Base-by-base conservation (phyloP, 768 basidiomycete species). In the Tylopilus rubrobrunneus region DNA sequence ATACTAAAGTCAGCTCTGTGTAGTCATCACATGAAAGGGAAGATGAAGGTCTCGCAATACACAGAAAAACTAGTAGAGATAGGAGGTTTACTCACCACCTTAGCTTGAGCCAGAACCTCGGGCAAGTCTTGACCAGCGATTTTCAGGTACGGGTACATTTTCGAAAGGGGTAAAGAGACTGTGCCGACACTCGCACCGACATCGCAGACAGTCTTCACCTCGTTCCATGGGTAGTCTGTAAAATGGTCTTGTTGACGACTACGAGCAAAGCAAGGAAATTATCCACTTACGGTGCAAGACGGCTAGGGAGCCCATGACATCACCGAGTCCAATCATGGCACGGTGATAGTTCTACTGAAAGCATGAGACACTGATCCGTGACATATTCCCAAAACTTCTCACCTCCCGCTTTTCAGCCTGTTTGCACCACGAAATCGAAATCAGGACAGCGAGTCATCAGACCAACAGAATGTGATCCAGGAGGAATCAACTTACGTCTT, bases 171-270 rank as follows among this genome's bases (percentile, higher is more conserved):
- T 1, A 62, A 31, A 40, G 70, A 68, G n/a, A 70, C 51, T 1
- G 63, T 59, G 6, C 69, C 69, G 5, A 65, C 27, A n/a, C 69
- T 63, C 8, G 68, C 61, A 5, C 69, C 69, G 21, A 70, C 54
- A 45, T 70, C 69, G 11, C 65, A 64, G 33, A 72, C 53, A 9
- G 62, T 61, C 29, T 60, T 52, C 25, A 62, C 52, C 47, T 55
- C 57, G 52, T 58, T 33, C 71, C 71, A 57, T 28, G 66, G 60
- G 56, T 62, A 57, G 41, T 68, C 62, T 69, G 21, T 5, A 6
- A 33, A 53, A 23, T 10, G 15, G 44, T 17, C n/a, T 4, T 7
- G 15, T 48, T 28, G 21, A 14, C 5, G 15, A 0, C 23, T 7
- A 14, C 11, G 11, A 50, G 1, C 3, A 48, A 36, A 29, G 7